These are phyloP conservation scores for Ampelocalamus luodianensis DNA, from an alignment of 176 grass and related monocot species.

Conservation along the genomic window DNA sequence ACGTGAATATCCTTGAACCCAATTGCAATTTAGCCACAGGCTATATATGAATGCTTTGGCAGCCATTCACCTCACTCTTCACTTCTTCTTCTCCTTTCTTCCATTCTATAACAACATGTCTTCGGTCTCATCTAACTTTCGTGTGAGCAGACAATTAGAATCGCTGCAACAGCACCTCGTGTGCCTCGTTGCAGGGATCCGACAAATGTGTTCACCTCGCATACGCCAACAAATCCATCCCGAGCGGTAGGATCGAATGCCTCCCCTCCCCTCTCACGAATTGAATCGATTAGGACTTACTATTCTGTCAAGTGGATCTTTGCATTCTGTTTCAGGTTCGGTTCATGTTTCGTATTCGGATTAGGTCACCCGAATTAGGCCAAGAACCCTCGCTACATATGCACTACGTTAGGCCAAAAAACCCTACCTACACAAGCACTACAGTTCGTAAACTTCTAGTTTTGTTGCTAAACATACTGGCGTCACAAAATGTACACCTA, in stretches of 20 bases:
- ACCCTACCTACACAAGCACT: background rate
- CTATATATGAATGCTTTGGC: too few species aligned
- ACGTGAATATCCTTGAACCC: too few species aligned
- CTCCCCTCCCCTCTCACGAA: background rate
- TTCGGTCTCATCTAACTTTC: too few species aligned
- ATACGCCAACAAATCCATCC: too few species aligned
- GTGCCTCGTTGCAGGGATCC: too few species aligned
- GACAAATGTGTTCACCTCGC: too few species aligned
- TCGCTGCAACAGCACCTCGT: too few species aligned
- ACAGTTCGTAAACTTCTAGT: background rate
- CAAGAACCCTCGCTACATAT: background rate
- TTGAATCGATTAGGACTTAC: background rate
- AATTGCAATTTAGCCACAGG: too few species aligned
- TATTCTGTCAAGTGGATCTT: background rate
- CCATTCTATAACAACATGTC: too few species aligned
- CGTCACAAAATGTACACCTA: conserved; percentile 9
- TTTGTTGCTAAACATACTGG: background rate
- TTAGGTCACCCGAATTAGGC: background rate
- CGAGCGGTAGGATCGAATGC: background rate
- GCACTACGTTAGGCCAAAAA: background rate
- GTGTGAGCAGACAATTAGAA: too few species aligned
- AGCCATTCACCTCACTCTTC: too few species aligned
- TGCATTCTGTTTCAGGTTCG: background rate
- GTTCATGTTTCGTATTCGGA: background rate
- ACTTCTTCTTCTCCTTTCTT: too few species aligned